Evolutionary conservation across 2,329 filamentous ascomycete species (phyloP).

Genomic region (Epichloe brachyelytri): DNA sequence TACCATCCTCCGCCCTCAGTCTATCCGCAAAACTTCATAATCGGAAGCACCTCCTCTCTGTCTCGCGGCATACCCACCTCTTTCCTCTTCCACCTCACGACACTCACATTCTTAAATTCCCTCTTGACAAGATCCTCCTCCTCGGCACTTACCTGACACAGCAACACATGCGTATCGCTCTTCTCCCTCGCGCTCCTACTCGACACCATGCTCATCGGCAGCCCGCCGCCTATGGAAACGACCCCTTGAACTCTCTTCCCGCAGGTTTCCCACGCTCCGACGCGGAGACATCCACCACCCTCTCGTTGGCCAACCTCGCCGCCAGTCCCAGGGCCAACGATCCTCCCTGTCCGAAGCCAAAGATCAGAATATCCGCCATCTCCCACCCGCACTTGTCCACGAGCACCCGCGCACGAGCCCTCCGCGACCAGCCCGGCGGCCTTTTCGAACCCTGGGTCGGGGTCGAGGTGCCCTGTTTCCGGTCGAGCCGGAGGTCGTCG

Average conservation of each 20-base stretch:
- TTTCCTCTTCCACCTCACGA: constrained; percentile 54
- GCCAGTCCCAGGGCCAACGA: constrained; percentile 46
- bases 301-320: constrained; percentile 21
- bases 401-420: constrained; percentile 38
- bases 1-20: constrained; percentile 24
- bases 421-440: constrained; percentile 33
- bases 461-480: constrained; percentile 39
- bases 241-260: constrained; percentile 32
- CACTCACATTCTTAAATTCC: constrained; percentile 53
- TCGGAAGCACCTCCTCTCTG: constrained; percentile 74
- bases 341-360: constrained; percentile 57
- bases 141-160: constrained; percentile 48
- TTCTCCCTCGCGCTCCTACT: constrained; percentile 35
- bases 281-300: constrained; percentile 21
- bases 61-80: constrained; percentile 75
- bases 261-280: background rate
- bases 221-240: constrained; percentile 47
- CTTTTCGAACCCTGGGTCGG: constrained; percentile 47
- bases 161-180: constrained; percentile 48
- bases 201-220: constrained; percentile 40
- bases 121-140: constrained; percentile 50
- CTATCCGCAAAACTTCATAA: constrained; percentile 78
- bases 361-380: constrained; percentile 44
- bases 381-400: constrained; percentile 46
- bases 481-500: constrained; percentile 47